These are phyloP conservation scores for Niveomyces coronatus DNA, from an alignment of 2,329 filamentous ascomycete genomes.

Conservation along the genomic window DNA sequence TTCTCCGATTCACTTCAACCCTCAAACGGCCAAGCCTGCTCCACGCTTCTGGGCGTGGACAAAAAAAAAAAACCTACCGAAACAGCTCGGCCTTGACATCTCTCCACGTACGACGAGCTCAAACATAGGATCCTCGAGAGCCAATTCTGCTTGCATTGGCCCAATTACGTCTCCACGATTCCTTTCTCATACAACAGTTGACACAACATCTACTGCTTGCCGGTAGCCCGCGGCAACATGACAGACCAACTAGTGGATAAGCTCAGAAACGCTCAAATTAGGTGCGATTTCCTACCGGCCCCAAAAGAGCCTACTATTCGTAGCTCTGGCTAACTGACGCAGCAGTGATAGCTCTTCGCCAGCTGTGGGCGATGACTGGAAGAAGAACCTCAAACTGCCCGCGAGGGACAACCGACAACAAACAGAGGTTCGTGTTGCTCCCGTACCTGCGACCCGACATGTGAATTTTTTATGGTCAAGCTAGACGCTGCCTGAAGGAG, in stretches of 20 bases:
- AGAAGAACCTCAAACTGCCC: conserved; percentile 60
- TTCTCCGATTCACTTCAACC: background rate
- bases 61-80: conserved; percentile 7
- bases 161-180: conserved; percentile 13
- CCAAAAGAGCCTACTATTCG: conserved; percentile 2
- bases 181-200: conserved; percentile 1
- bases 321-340: conserved; percentile 22
- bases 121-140: conserved; percentile 11
- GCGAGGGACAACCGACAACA: conserved; percentile 67
- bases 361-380: conserved; percentile 52
- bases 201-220: conserved; percentile 16
- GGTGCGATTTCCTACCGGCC: conserved; percentile 20
- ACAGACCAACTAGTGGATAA: conserved; percentile 36
- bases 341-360: conserved; percentile 37
- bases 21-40: too few relatives aligned
- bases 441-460: background rate
- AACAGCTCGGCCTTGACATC: conserved; percentile 3
- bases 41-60: too few relatives aligned
- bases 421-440: conserved; percentile 51
- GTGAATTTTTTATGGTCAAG: background rate
- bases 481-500: too few relatives aligned
- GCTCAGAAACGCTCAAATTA: conserved; percentile 31
- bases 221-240: conserved; percentile 25
- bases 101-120: conserved; percentile 1
- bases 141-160: conserved; percentile 6